Conservation (phyloP, 1,284 basidiomycete species). For the Ustilago bromivora region DNA sequence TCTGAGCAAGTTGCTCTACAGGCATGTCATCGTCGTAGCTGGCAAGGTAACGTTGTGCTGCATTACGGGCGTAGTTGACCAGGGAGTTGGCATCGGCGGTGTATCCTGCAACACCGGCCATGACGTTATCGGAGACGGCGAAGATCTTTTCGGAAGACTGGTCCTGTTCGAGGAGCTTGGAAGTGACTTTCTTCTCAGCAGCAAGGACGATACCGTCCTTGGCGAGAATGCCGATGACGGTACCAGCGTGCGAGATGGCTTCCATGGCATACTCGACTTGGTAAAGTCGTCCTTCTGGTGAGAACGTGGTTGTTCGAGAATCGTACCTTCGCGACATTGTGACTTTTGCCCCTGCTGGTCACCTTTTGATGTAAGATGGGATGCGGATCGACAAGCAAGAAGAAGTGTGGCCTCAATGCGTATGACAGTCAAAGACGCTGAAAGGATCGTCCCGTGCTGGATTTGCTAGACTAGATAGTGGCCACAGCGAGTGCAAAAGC, state of each 20-base stretch:
- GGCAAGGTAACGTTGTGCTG: conserved; percentile 87
- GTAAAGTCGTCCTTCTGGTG: conserved; percentile 71
- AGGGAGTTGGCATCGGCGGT: conserved; percentile 98
- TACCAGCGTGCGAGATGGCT: conserved; percentile 95
- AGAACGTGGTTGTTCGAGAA: conserved; percentile 66
- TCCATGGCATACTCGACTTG: conserved; percentile 99
- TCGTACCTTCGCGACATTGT: conserved; percentile 69
- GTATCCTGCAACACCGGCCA: conserved; percentile 93
- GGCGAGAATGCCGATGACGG: conserved; percentile 92
- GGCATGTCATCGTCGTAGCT: conserved; percentile 97
- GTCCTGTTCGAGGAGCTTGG: conserved; percentile 94
- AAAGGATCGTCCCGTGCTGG: too few species aligned
- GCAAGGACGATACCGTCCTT: conserved; percentile 92
- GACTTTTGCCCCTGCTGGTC: not conserved
- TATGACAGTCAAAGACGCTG: too few species aligned
- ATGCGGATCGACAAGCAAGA: too few species aligned
- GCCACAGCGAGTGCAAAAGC: too few species aligned
- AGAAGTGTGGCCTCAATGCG: too few species aligned
- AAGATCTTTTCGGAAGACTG: conserved; percentile 96
- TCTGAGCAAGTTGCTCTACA: conserved; percentile 92
- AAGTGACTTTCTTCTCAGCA: conserved; percentile 99
- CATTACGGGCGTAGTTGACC: conserved; percentile 91
- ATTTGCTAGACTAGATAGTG: too few species aligned
- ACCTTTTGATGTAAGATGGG: not conserved
- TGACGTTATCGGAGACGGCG: conserved; percentile 81